Conservation (phyloP, 352 stramenopile species). For the Phytophthora foliorum region DNA sequence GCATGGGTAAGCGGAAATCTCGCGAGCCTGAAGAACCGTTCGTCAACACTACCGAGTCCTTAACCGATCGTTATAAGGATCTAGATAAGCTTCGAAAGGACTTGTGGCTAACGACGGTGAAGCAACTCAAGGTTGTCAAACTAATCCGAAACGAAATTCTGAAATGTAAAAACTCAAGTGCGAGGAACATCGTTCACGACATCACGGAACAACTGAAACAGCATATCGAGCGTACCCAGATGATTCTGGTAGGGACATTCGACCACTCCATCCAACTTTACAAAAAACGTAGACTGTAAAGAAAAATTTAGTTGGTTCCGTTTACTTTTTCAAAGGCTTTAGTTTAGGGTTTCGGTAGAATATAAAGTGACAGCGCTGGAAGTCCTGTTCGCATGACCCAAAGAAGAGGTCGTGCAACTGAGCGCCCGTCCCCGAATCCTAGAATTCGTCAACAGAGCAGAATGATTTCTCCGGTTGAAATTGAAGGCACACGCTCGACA, state of each 20-base stretch:
- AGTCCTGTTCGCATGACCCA: constrained; percentile 2
- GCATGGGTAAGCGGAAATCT: constrained; percentile 24
- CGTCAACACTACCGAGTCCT: constrained; percentile 13
- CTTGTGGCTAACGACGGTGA: constrained; percentile 24
- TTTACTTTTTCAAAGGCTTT: neutral
- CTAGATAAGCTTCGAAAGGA: constrained; percentile 18
- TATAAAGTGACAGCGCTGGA: constrained; percentile 2
- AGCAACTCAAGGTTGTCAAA: constrained; percentile 16
- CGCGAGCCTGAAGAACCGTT: constrained; percentile 19
- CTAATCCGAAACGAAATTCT: constrained; percentile 23
- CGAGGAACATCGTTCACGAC: constrained; percentile 7
- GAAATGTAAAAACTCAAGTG: constrained; percentile 9
- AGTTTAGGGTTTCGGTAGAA: constrained; percentile 1
- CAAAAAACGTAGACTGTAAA: constrained; percentile 12
- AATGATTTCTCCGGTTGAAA: neutral
- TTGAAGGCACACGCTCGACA: neutral
- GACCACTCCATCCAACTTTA: constrained; percentile 12
- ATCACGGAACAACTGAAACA: neutral
- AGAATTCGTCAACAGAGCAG: constrained; percentile 7
- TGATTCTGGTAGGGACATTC: neutral
- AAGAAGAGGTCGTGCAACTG: constrained; percentile 10
- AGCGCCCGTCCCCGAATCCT: constrained; percentile 7
- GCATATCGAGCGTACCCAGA: neutral
- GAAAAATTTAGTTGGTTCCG: constrained; percentile 1
- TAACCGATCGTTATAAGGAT: constrained; percentile 2